These are phyloP conservation scores for Fusarium tjaetaba DNA, from an alignment of 2,329 filamentous ascomycete genomes.

Conservation along the genomic window DNA sequence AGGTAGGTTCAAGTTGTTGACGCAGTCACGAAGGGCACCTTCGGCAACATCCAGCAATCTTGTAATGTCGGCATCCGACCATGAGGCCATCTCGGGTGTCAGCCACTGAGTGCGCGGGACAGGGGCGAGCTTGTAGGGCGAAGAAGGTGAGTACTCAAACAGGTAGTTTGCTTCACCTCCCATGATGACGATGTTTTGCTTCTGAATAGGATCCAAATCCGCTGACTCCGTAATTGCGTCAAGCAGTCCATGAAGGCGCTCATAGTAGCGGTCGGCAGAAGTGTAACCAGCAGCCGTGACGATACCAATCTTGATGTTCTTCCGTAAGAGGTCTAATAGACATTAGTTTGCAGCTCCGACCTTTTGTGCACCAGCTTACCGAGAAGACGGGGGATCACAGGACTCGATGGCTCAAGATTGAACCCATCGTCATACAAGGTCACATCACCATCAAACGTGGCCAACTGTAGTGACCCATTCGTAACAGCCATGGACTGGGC, in stretches of 20 bases:
- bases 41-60: conserved; percentile 91
- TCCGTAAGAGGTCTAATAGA: conserved; percentile 71
- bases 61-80: conserved; percentile 80
- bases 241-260: conserved; percentile 85
- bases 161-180: conserved; percentile 97
- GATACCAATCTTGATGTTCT: conserved; percentile 88
- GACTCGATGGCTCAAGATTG: conserved; percentile 77
- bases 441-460: conserved; percentile 98
- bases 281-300: conserved; percentile 97
- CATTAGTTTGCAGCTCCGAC: neutral
- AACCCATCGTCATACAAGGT: conserved; percentile 94
- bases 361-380: conserved; percentile 46
- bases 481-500: conserved; percentile 94
- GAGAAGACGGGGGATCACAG: conserved; percentile 75
- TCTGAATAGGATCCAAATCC: conserved; percentile 70
- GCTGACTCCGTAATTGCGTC: conserved; percentile 74
- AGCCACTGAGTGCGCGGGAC: conserved; percentile 76
- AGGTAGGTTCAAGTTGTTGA: conserved; percentile 80
- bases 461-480: conserved; percentile 78
- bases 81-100: conserved; percentile 79
- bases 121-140: conserved; percentile 73
- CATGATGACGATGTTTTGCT: conserved; percentile 87
- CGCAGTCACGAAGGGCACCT: conserved; percentile 81
- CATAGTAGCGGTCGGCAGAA: conserved; percentile 85
- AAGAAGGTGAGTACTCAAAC: conserved; percentile 77